Evolutionary conservation across 2,329 filamentous ascomycete species (phyloP), one percentile per base, ranked within the genome.

Genomic region (Grosmannia huntii): DNA sequence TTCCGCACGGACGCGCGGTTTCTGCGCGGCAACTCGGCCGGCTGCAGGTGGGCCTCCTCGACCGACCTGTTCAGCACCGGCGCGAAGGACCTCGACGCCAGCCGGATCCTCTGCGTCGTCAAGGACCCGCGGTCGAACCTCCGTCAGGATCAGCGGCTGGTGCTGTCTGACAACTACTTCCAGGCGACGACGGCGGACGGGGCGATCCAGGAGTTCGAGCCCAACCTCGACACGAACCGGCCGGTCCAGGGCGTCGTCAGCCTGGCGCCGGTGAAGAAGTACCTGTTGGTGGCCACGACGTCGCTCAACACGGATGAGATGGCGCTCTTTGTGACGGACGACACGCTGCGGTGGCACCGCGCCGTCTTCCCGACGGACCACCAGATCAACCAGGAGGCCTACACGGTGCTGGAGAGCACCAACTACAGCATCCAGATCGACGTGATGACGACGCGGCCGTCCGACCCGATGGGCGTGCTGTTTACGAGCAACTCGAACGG

Each of bases 401-500:
- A 96, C 71, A 99, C 94, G 0, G 81, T 99, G 53, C 79, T 99
- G 48, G 92, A 97, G 72, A 94, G 91, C 66, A 97, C 94, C 49
- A 92, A 96, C 68, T 96, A 99, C 75, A 96, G 92, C 74, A 90
- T 99, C 65, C 92, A 97, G 72, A 84, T 99, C 58, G 91, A 97
- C 70, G 91, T 97, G 62, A 85, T 92, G 80, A 89, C 86, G 1
- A 76, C 76, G 46, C 76, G 75, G 51, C 79, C 79, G 14, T 80
- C 78, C 1, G 82, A 80, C 44, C 82, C 86, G 0, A 92, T 96
- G 82, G 95, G 94, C 38, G 84, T 87, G 12, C 77, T 99, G 59
- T 92, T 96, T 67, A 95, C 90, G 6, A 97, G 92, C 68, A 99
- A 99, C 69, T 97, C 91, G 36, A 95, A 97, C 68, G 94, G 94